Conservation (phyloP, 129 eudicot genomes). For the Pseudognaphalium luteoalbum region DNA sequence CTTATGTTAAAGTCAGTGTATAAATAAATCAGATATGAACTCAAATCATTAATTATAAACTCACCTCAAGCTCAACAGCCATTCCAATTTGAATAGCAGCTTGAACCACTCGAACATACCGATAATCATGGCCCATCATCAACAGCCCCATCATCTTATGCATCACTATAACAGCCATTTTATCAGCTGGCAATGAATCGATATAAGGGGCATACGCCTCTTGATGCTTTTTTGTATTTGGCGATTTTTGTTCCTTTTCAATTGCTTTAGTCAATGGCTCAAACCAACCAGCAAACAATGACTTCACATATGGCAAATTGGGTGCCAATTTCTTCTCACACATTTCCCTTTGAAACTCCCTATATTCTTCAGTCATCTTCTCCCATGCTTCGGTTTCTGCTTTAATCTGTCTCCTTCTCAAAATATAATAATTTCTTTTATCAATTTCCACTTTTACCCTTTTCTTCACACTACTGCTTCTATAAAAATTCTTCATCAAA, state of each 20-base stretch:
- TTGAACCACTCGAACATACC: conserved; percentile 67
- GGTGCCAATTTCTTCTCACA: conserved; percentile 93
- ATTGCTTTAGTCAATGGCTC: conserved; percentile 85
- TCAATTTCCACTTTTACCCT: conserved; percentile 54
- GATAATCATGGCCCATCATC: conserved; percentile 67
- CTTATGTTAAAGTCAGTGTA: neutral
- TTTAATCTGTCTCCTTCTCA: conserved; percentile 76
- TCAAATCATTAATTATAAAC: conserved; percentile 23
- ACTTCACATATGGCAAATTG: conserved; percentile 75
- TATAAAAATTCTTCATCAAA: conserved; percentile 50
- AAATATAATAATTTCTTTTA: conserved; percentile 56
- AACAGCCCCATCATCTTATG: conserved; percentile 88
- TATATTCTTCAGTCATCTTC: conserved; percentile 75
- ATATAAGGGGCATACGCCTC: conserved; percentile 60
- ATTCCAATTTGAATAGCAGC: conserved; percentile 84
- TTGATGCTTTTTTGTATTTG: conserved; percentile 42
- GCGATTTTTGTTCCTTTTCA: conserved; percentile 57
- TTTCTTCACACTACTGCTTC: conserved; percentile 30
- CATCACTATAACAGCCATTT: conserved; percentile 93
- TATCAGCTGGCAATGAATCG: conserved; percentile 78
- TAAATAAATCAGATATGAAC: conserved; percentile 5
- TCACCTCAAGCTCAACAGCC: conserved; percentile 92
- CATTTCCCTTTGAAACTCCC: conserved; percentile 83
- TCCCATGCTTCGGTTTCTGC: conserved; percentile 98
- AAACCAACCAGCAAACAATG: conserved; percentile 90